Conservation (phyloP, 2,329 filamentous ascomycete genomes). For the Pseudopyricularia cyperi region DNA sequence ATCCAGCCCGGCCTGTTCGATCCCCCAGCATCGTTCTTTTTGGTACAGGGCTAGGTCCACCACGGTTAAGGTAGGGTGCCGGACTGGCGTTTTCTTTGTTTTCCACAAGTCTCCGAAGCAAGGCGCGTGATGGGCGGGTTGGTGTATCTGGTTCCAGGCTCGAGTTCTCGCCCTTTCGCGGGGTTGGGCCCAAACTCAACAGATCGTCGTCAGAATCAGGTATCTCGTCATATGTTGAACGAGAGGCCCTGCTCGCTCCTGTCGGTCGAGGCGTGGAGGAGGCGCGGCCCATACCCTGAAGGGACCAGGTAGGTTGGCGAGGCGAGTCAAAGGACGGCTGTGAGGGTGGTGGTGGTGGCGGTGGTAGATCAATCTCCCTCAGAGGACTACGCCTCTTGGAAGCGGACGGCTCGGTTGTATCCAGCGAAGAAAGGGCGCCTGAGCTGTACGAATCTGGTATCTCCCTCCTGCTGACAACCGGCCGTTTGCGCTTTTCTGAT, state of each 20-base stretch:
- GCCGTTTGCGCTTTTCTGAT: conserved; percentile 10
- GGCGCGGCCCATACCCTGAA: not conserved
- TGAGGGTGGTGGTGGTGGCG: not conserved
- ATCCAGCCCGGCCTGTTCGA: not conserved
- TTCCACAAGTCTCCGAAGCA: not conserved
- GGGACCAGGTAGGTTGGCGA: not conserved
- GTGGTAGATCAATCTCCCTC: conserved; percentile 6
- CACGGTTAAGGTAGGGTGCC: not conserved
- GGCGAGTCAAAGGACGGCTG: not conserved
- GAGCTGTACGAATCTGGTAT: conserved; percentile 33
- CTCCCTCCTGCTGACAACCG: conserved; percentile 14
- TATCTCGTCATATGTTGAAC: conserved; percentile 20
- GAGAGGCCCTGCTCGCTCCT: not conserved
- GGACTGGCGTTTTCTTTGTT: not conserved
- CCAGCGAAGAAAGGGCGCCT: conserved; percentile 8
- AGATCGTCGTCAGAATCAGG: conserved; percentile 36
- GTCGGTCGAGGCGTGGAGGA: not conserved
- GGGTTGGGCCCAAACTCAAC: conserved; percentile 13
- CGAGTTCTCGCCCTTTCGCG: conserved; percentile 9
- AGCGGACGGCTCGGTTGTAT: not conserved
- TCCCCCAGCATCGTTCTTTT: not conserved
- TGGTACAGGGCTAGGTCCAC: not conserved
- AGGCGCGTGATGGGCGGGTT: not conserved
- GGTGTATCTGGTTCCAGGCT: not conserved
- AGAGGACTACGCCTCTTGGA: conserved; percentile 4